Conservation (phyloP, 2,329 filamentous ascomycete species). For the Pestalotiopsis sp. region DNA sequence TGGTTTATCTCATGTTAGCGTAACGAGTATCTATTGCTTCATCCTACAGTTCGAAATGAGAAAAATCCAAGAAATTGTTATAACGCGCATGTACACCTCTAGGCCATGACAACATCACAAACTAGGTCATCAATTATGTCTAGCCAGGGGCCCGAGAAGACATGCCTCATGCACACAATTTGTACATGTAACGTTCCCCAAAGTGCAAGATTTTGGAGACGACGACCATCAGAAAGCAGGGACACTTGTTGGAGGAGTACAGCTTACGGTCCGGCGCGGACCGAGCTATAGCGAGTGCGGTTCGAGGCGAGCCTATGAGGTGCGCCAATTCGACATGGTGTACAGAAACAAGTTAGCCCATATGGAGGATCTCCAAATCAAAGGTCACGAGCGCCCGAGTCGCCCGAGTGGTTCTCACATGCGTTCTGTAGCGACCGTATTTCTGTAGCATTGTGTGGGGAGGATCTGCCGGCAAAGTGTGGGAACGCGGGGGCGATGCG, state of each 20-base stretch:
- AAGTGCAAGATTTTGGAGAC: background rate
- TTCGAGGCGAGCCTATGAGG: background rate
- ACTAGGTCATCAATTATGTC: no score
- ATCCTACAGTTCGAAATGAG: background rate
- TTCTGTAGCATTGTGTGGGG: conserved; percentile 14
- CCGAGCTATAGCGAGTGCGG: background rate
- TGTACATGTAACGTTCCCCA: no score
- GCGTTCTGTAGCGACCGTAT: background rate
- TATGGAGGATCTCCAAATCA: conserved; percentile 10
- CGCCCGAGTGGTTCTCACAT: background rate
- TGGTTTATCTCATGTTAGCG: background rate
- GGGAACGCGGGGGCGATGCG: conserved; percentile 22
- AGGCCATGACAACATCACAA: no score
- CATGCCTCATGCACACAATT: no score
- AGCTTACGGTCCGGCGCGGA: background rate
- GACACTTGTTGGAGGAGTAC: background rate
- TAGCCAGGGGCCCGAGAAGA: no score
- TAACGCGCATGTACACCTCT: no score
- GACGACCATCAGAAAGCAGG: no score
- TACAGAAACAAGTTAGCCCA: background rate
- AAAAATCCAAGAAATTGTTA: no score
- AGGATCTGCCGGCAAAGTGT: conserved; percentile 24
- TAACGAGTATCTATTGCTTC: background rate
- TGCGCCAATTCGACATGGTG: background rate
- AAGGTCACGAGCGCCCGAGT: background rate